phyloP scores from a whole-genome alignment of 1,284 basidiomycete genomes.

The Bjerkandera adusta region DNA sequence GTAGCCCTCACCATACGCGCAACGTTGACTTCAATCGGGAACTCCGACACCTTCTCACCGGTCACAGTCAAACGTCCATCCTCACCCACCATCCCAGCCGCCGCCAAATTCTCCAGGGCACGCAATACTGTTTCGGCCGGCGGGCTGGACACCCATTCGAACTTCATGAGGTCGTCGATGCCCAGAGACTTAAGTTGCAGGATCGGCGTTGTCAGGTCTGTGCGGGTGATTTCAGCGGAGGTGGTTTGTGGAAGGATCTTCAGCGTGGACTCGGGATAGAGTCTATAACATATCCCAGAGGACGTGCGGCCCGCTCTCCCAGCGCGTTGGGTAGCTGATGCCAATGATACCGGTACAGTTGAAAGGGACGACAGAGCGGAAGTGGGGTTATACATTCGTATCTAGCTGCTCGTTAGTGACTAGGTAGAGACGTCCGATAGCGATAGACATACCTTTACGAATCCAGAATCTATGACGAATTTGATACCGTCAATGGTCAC shows the following conservation, averaged over 20 bases:
- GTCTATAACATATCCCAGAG: conserved; percentile 89
- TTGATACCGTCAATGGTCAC: conserved; percentile 96
- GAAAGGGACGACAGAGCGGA: conserved; percentile 81
- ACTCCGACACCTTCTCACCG: conserved; percentile 75
- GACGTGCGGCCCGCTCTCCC: conserved; percentile 91
- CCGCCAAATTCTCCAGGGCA: conserved; percentile 74
- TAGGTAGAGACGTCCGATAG: conserved; percentile 1
- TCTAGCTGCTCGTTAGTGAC: conserved; percentile 41
- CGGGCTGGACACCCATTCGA: conserved; percentile 91
- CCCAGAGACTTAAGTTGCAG: conserved; percentile 93
- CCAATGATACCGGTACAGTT: conserved; percentile 77
- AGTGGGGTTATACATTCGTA: conserved; percentile 81
- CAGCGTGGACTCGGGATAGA: conserved; percentile 75
- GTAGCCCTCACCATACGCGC: conserved; percentile 64
- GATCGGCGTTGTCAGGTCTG: conserved; percentile 85
- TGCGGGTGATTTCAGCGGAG: conserved; percentile 86
- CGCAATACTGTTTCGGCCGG: conserved; percentile 84
- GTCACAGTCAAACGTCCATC: conserved; percentile 63
- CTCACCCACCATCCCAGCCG: conserved; percentile 70
- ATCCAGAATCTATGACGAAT: conserved; percentile 94
- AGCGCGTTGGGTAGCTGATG: conserved; percentile 85
- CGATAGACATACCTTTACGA: conserved; percentile 73
- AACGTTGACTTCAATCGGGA: conserved; percentile 72
- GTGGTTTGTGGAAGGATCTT: conserved; percentile 63
- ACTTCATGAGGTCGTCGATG: conserved; percentile 93